Percentiles rank a stretch among this genome's conserved stretches.
Evolutionary conservation across 108 stramenopile genomes (phyloP).

Genomic region (Nitzschia sp.): DNA sequence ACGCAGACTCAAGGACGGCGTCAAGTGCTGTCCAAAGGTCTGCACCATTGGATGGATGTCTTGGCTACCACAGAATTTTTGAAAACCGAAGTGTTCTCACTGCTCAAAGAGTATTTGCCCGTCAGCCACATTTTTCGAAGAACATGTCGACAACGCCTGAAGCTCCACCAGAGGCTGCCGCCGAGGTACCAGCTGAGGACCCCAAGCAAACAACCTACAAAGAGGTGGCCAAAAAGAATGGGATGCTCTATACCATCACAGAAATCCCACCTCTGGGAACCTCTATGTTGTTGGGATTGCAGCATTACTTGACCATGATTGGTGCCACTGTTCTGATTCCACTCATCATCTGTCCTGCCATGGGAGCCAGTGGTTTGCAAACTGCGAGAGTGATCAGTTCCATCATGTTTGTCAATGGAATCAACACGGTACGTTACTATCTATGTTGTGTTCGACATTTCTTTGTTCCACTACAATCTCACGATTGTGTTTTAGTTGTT

Average conservation of each 20-base stretch:
- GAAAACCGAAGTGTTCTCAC: no score
- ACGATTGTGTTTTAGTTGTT: slow-evolving; percentile 4
- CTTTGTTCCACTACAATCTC: neutral
- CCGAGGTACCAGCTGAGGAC: neutral
- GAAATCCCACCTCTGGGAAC: slow-evolving; percentile 30
- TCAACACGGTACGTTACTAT: slow-evolving; percentile 26
- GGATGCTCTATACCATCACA: slow-evolving; percentile 33
- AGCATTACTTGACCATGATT: slow-evolving; percentile 39
- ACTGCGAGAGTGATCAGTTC: slow-evolving; percentile 37
- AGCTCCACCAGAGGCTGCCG: neutral
- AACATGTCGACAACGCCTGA: neutral
- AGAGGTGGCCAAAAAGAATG: slow-evolving; percentile 28
- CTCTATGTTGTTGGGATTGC: slow-evolving; percentile 27
- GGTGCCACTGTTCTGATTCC: slow-evolving; percentile 35
- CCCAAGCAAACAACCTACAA: slow-evolving; percentile 15
- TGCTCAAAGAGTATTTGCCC: no score
- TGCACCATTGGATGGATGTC: no score
- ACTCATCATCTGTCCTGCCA: slow-evolving; percentile 27
- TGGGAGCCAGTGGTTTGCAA: slow-evolving; percentile 33
- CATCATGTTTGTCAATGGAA: slow-evolving; percentile 29
- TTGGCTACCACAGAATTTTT: no score
- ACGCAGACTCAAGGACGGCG: no score
- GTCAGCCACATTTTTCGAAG: neutral
- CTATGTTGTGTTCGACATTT: neutral
- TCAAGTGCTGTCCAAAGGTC: no score